Evolutionary conservation across 176 grass and related monocot species (phyloP).

Genomic region (Puccinellia tenuiflora): DNA sequence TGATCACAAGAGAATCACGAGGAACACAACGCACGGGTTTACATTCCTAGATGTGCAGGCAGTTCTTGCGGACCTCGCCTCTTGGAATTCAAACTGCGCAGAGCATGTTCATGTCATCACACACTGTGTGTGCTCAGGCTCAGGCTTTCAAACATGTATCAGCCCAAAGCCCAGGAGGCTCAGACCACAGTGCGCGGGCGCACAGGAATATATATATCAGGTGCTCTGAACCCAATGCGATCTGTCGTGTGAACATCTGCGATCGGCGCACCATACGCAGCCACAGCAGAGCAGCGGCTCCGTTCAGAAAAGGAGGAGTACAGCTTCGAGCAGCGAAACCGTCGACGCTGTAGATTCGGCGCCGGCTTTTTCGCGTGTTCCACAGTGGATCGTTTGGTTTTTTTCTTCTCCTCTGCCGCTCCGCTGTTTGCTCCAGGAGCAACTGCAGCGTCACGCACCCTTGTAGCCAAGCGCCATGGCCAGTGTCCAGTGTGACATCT

Average conservation of each 20-base stretch:
- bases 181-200: background rate
- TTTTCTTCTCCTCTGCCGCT: background rate
- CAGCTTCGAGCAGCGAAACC: background rate
- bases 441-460: too few species aligned
- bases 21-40: background rate
- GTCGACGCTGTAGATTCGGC: background rate
- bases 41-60: background rate
- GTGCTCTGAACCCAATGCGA: constrained; percentile 9
- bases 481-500: background rate
- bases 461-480: background rate
- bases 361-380: background rate
- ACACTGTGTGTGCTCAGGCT: background rate
- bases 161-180: too few species aligned
- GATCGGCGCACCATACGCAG: too few species aligned
- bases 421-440: background rate
- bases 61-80: background rate
- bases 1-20: background rate
- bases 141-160: background rate
- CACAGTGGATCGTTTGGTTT: background rate
- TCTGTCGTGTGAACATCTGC: constrained; percentile 15
- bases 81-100: background rate
- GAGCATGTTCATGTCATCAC: background rate
- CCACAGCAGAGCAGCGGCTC: background rate
- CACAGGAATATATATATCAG: too few species aligned
- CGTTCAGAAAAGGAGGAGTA: background rate